Base-by-base conservation (phyloP, 176 grass and related monocot species). In the Cenchrus americanus region DNA sequence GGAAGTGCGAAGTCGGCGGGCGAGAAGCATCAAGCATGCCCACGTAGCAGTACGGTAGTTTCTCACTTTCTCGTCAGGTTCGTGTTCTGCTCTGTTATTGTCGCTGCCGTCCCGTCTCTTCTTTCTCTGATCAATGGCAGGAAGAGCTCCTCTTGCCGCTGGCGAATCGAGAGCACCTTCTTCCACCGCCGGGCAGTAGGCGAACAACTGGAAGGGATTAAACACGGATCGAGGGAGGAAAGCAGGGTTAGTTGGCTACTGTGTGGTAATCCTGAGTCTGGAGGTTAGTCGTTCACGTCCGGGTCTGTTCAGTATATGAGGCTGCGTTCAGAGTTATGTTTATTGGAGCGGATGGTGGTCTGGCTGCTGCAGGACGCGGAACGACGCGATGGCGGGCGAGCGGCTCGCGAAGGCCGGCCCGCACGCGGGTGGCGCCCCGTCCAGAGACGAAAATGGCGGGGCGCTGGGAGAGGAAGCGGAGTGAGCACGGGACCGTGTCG, bases 361-460 rank as follows among this genome's bases (percentile, higher is more conserved):
- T 90, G 91, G 1, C 66, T 70, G 37, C 24, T 80, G 18, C 18
- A 88, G 32, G 8, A 94, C 14, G 42, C 30, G 63, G 49, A 53
- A 54, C 0, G 86, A 69, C 21, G 82, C 54, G 83, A 78, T 88
- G 73, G 62, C 64, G 1, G 69, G 44, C 10, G 82, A 80, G 3
- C 83, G 89, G 75, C 81, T 76, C 54, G 83, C 78, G 49, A 91
- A 91, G 12, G 59, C 44, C 5, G 79, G 71, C 0, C 86, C 79
- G 14, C 42, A 40, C 78, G 24, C 50, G 88, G 53, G 85, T 68
- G 63, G 11, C 21, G 17, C 7, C 43, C 5, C 77, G 71, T 5
- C 80, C 85, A 24, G 81, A 65, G 49, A 93, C 66, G 72, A 93
- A 87, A 55, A 93, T 18, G 18, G 85, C 80, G 0, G 87, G 81